Evolutionary conservation across 2,329 filamentous ascomycete genomes (phyloP).

Genomic region (Pyricularia grisea): DNA sequence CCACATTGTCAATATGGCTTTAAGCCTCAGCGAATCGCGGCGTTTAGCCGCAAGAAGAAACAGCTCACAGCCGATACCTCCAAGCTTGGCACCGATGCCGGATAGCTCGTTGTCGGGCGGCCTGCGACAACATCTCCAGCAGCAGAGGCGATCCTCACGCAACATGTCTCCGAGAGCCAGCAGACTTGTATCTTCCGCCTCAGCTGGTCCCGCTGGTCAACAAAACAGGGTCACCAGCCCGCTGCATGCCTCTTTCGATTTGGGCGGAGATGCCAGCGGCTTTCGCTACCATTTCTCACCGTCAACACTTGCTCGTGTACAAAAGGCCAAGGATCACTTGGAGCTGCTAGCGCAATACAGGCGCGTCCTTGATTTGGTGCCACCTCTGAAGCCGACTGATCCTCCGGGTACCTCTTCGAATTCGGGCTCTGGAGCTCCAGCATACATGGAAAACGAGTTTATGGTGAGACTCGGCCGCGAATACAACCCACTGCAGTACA

Average conservation of each 20-base stretch:
- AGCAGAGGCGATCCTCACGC: slow-evolving; percentile 55
- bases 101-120: slow-evolving; percentile 45
- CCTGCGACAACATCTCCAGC: slow-evolving; percentile 52
- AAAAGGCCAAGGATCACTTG: slow-evolving; percentile 76
- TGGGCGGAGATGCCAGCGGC: slow-evolving; percentile 24
- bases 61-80: slow-evolving; percentile 40
- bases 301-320: slow-evolving; percentile 71
- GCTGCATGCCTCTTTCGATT: slow-evolving; percentile 27
- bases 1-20: slow-evolving; percentile 86
- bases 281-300: slow-evolving; percentile 63
- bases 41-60: slow-evolving; percentile 52
- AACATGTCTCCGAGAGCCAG: slow-evolving; percentile 45
- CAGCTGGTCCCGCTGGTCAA: slow-evolving; percentile 8
- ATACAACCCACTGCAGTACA: slow-evolving; percentile 89
- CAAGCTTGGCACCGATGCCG: slow-evolving; percentile 40
- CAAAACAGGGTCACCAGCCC: slow-evolving; percentile 29
- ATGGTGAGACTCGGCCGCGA: slow-evolving; percentile 47
- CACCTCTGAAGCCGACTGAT: slow-evolving; percentile 54
- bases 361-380: slow-evolving; percentile 67
- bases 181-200: neutral
- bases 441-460: slow-evolving; percentile 17
- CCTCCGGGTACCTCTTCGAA: no score
- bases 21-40: slow-evolving; percentile 77
- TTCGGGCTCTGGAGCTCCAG: slow-evolving; percentile 31
- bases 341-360: slow-evolving; percentile 82